These are phyloP conservation scores for Lojkania enalia DNA, from an alignment of 2,329 filamentous ascomycete genomes.

Conservation along the genomic window DNA sequence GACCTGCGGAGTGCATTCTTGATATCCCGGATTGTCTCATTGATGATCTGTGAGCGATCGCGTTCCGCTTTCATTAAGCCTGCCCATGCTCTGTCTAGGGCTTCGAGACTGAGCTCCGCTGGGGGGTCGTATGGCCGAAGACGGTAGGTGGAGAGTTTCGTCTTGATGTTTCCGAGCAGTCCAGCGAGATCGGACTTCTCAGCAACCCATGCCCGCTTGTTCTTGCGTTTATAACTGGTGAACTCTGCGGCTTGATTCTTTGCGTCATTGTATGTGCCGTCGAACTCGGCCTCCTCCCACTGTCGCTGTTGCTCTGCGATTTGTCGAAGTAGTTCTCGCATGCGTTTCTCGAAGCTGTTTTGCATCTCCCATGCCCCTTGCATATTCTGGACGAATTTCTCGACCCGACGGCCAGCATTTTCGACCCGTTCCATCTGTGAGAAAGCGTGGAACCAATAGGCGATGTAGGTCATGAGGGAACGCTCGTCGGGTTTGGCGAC, in stretches of 20 bases:
- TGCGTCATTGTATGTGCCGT: slow-evolving; percentile 89
- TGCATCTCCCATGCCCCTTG: slow-evolving; percentile 99
- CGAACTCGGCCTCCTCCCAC: slow-evolving; percentile 82
- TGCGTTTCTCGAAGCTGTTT: slow-evolving; percentile 88
- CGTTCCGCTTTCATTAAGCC: slow-evolving; percentile 81
- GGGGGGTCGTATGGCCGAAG: slow-evolving; percentile 90
- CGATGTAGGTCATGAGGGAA: slow-evolving; percentile 98
- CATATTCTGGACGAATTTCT: slow-evolving; percentile 99
- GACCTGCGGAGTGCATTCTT: slow-evolving; percentile 91
- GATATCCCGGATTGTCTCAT: slow-evolving; percentile 98
- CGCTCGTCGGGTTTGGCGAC: slow-evolving; percentile 94
- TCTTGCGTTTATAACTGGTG: slow-evolving; percentile 83
- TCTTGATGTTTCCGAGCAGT: slow-evolving; percentile 96
- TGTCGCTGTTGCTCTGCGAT: slow-evolving; percentile 72
- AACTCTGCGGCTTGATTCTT: slow-evolving; percentile 85
- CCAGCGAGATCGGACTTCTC: slow-evolving; percentile 96
- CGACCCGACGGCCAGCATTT: slow-evolving; percentile 91
- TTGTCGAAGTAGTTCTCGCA: slow-evolving; percentile 76
- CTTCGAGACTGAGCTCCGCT: slow-evolving; percentile 76
- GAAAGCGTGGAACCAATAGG: slow-evolving; percentile 99
- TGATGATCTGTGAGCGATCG: slow-evolving; percentile 87
- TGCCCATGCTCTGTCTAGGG: slow-evolving; percentile 81
- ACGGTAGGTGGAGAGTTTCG: slow-evolving; percentile 93
- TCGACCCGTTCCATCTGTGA: slow-evolving; percentile 99
- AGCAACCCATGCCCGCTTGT: slow-evolving; percentile 94